phyloP scores from a whole-genome alignment of 179 eudicot species.

The Beta lomatogona region DNA sequence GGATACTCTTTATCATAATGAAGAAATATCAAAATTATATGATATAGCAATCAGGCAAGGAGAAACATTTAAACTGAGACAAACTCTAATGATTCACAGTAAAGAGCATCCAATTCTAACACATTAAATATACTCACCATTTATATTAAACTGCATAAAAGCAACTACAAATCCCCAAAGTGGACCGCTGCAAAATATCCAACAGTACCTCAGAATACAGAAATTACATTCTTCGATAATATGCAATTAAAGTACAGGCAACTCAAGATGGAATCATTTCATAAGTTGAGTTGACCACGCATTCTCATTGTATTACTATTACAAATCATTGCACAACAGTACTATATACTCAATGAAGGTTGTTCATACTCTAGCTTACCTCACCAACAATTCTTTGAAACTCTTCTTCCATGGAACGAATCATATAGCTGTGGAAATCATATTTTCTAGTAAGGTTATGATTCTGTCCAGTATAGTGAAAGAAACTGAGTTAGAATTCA shows the following conservation, averaged over 20 bases:
- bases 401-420: slow-evolving; percentile 98
- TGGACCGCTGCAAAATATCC: slow-evolving; percentile 69
- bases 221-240: not conserved
- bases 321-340: not conserved
- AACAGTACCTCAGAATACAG: not conserved
- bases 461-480: slow-evolving; percentile 66
- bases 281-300: not conserved
- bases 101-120: slow-evolving; percentile 1
- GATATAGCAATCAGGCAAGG: not conserved
- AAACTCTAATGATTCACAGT: not conserved
- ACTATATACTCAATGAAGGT: not conserved
- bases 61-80: not conserved
- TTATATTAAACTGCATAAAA: slow-evolving; percentile 85
- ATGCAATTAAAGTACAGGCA: too few species aligned
- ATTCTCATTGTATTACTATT: not conserved
- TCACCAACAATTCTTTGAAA: slow-evolving; percentile 92
- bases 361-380: slow-evolving; percentile 45
- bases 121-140: slow-evolving; percentile 49
- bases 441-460: slow-evolving; percentile 85
- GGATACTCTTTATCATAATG: too few species aligned
- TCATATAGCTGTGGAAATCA: slow-evolving; percentile 99
- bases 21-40: not conserved
- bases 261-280: not conserved
- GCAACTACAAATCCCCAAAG: slow-evolving; percentile 98
- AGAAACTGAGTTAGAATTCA: slow-evolving; percentile 10